Conservation (phyloP, 768 basidiomycete genomes). For the Dentipellis fragilis region DNA sequence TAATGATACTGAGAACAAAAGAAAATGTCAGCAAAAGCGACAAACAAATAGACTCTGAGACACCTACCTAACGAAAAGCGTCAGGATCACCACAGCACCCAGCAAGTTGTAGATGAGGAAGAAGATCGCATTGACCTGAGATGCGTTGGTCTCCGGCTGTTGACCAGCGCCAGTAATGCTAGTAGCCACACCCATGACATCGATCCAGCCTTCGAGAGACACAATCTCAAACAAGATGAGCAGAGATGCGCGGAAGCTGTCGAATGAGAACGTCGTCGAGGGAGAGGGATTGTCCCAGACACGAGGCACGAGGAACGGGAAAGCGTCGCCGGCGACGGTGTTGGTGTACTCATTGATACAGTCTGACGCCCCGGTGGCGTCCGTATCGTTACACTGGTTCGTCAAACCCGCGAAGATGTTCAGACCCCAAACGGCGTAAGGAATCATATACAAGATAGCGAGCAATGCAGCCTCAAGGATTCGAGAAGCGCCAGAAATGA, state of each 20-base stretch:
- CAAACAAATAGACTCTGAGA: not conserved
- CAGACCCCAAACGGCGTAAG: constrained; percentile 88
- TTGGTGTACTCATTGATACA: constrained; percentile 72
- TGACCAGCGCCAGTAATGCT: constrained; percentile 58
- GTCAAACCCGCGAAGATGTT: constrained; percentile 86
- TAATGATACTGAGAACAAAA: constrained; percentile 66
- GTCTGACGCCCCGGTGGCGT: constrained; percentile 40
- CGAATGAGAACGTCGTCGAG: constrained; percentile 82
- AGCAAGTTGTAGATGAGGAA: constrained; percentile 87
- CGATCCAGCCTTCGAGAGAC: constrained; percentile 94
- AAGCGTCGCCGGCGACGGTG: constrained; percentile 46
- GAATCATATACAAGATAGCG: constrained; percentile 86
- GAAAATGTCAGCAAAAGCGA: constrained; percentile 5
- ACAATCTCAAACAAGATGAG: constrained; percentile 95
- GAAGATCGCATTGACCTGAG: constrained; percentile 81
- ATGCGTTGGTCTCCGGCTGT: constrained; percentile 65
- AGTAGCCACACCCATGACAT: constrained; percentile 77
- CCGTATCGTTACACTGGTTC: constrained; percentile 73
- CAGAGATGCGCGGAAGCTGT: constrained; percentile 72
- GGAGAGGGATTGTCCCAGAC: constrained; percentile 85
- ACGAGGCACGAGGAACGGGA: constrained; percentile 68
- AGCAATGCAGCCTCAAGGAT: constrained; percentile 87
- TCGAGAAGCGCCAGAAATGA: constrained; percentile 76
- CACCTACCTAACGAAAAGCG: constrained; percentile 79
- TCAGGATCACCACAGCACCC: constrained; percentile 83